Conservation (phyloP, 2,329 filamentous ascomycete genomes). For the Elsinoe perseae region DNA sequence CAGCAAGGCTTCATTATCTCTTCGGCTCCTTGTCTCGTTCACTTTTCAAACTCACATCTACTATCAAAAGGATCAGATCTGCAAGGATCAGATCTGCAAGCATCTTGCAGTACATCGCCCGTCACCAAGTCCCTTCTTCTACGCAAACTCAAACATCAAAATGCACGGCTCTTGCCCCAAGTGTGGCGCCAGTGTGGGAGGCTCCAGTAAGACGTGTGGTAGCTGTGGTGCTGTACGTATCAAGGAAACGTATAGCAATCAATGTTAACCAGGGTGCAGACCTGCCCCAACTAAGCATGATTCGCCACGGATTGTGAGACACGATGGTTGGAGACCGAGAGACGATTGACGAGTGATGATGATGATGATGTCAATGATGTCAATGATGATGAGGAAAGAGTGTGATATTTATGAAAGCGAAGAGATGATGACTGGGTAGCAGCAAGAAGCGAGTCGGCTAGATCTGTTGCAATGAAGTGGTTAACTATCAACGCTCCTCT, state of each 20-base stretch:
- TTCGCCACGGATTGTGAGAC: not conserved
- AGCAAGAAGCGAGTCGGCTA: too few species aligned
- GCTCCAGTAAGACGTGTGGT: conserved; percentile 28
- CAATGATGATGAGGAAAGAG: not conserved
- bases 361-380: conserved; percentile 5
- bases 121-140: too few species aligned
- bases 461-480: not conserved
- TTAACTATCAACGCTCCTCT: not conserved
- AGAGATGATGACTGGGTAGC: not conserved
- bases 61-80: too few species aligned
- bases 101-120: not conserved
- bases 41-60: too few species aligned
- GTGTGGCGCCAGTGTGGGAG: conserved; percentile 25
- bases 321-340: not conserved
- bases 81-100: too few species aligned
- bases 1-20: not conserved
- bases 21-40: not conserved
- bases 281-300: conserved; percentile 23
- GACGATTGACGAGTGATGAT: not conserved
- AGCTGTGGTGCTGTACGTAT: conserved; percentile 28
- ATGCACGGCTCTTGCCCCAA: conserved; percentile 25
- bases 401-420: conserved; percentile 1
- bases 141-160: too few species aligned
- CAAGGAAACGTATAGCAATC: not conserved
- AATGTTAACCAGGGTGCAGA: conserved; percentile 18